These are phyloP conservation scores for Domatiomyces catenatus DNA, from an alignment of 2,329 filamentous ascomycete species.

Conservation along the genomic window DNA sequence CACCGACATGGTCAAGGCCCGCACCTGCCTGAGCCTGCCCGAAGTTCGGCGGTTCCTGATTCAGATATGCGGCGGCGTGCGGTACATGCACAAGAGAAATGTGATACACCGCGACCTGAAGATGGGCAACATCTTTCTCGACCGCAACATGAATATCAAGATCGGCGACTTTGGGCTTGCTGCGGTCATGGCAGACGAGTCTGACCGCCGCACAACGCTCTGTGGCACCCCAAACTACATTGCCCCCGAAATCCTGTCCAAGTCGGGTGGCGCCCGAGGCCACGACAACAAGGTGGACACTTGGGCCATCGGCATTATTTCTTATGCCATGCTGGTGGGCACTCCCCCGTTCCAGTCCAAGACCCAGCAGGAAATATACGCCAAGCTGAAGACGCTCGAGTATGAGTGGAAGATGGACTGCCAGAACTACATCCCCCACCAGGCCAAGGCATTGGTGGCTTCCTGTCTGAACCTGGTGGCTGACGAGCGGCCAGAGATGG, in stretches of 20 bases:
- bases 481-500: slow-evolving; percentile 33
- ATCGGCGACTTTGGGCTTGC: slow-evolving; percentile 95
- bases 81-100: slow-evolving; percentile 90
- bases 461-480: slow-evolving; percentile 33
- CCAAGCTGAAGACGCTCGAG: slow-evolving; percentile 32
- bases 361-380: slow-evolving; percentile 37
- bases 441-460: slow-evolving; percentile 34
- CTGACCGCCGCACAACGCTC: slow-evolving; percentile 84
- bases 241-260: slow-evolving; percentile 87
- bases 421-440: slow-evolving; percentile 33
- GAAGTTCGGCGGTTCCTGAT: slow-evolving; percentile 89
- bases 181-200: slow-evolving; percentile 77
- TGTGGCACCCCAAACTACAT: slow-evolving; percentile 98
- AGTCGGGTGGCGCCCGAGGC: slow-evolving; percentile 59
- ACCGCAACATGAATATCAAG: slow-evolving; percentile 91
- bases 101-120: slow-evolving; percentile 96
- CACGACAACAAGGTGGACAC: slow-evolving; percentile 98
- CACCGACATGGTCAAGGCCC: slow-evolving; percentile 92
- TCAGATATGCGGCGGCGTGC: slow-evolving; percentile 90
- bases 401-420: slow-evolving; percentile 35
- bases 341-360: slow-evolving; percentile 89
- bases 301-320: slow-evolving; percentile 95
- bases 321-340: slow-evolving; percentile 88
- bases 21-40: slow-evolving; percentile 78
- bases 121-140: slow-evolving; percentile 94